Evolutionary conservation across 2,329 filamentous ascomycete genomes (phyloP), one percentile per base, ranked within the genome.

Genomic region (Colletotrichum musicola): DNA sequence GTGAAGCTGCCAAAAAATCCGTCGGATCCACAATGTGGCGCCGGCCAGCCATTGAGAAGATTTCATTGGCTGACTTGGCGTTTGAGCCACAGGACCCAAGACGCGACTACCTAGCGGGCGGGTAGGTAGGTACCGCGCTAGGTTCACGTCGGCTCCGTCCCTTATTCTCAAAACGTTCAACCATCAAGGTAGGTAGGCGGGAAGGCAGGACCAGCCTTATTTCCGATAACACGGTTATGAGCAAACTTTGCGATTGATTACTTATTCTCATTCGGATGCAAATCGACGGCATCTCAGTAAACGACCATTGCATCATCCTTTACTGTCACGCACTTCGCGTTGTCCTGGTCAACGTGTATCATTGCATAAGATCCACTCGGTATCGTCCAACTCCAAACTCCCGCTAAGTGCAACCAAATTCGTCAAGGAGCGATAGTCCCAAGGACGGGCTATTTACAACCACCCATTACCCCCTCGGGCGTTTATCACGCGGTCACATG

Each of bases 1-100:
- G 70, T 25, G 51, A 50, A 71, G 69, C 69, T 71, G 51, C 60
- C 60, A 57, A 60, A 64, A 35, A 60, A 65, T 51, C 42, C 66
- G 27, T 51, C 12, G 4, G 56, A 9, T 20, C 66, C 66, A 61
- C 62, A 27, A 3, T 66, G 62, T 69, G 66, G 66, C 66, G 66
- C 47, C 35, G 18, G 4, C 6, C 18, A n/a, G 49, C 66, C 62
- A 69, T 69, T 69, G 62, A 56, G 2, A 3, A 22, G n/a, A 47
- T 25, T 12, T 50, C 20, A 69, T 65, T 69, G 66, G 64, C 5
- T 38, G 20, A 4, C 16, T 44, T 20, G 6, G 12, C 2, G 20
- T 3, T 46, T 51, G 22, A 70, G 68, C 68, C 68, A 70, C 68
- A 68, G 53, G 56, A 49, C 62, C 42, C 40, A 50, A 18, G 65